Base-by-base conservation (phyloP, 768 basidiomycete species). In the Macrolepiota dolichaula region DNA sequence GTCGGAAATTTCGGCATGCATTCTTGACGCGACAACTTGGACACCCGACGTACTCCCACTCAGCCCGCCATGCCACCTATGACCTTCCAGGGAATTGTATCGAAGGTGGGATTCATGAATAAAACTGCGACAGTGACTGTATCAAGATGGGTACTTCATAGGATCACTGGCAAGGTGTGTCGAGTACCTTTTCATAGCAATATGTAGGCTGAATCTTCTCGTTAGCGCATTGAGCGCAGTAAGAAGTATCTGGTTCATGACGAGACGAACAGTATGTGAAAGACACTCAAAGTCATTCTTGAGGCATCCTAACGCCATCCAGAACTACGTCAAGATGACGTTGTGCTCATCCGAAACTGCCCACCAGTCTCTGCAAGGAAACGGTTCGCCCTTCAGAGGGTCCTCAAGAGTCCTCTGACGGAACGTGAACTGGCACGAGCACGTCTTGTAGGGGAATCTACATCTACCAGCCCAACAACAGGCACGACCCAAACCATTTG, bases 121-220 rank as follows among this genome's bases (percentile, higher is more conserved):
- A 93, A 92, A 71, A 94, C 92, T 0, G 92, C 82, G 13, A 94
- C 92, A 0, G 91, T 94, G 51, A 87, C 89, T 0, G 91, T 94
- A 7, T 85, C 88, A 24, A 83, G 92, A 59, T 85, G 80, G 77
- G 79, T 89, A 40, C 73, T 84, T n/a, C 91, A 94, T 68, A 82
- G 83, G 62, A 68, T 83, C 51, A 93, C 91, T 4, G 86, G 88
- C 66, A 94, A 94, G 81, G 92, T 92, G 64, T 70, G 54, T 50
- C 10, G 32, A 40, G 44, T 36, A 35, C 29, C 51, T 15, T 44
- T 13, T 35, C 7, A 22, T n/a, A 4, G 40, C 13, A 44, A 27
- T 44, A 1, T 44, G n/a, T 32, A 38, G 40, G 12, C 60, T 63
- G 44, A 62, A 11, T 5, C n/a, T 40, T 17, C 38, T 13, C 51